Percentiles rank a stretch among this genome's conserved stretches.
Evolutionary conservation across 257 asterid genomes (phyloP).

Genomic region (Nicotiana benthamiana): DNA sequence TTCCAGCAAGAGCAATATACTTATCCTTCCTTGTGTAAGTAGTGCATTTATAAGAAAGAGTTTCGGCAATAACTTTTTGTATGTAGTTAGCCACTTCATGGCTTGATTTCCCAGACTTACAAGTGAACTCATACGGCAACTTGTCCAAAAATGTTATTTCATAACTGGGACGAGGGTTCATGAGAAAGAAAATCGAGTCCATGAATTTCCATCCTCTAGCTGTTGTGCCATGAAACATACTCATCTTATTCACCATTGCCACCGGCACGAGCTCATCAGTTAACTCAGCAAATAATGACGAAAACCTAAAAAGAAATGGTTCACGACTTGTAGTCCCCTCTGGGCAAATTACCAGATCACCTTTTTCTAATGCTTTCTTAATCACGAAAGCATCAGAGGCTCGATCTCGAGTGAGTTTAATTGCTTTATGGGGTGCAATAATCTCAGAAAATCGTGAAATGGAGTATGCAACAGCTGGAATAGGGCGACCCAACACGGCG

Average conservation of each 20-base stretch:
- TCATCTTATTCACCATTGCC: conserved; percentile 32
- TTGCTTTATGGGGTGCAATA: conserved; percentile 53
- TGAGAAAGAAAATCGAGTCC: conserved; percentile 30
- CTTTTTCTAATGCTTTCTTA: conserved; percentile 19
- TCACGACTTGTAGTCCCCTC: conserved; percentile 40
- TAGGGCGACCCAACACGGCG: conserved; percentile 54
- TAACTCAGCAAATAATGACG: conserved; percentile 29
- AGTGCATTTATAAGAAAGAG: conserved; percentile 29
- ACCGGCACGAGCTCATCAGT: conserved; percentile 31
- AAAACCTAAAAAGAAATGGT: conserved; percentile 29
- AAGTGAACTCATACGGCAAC: conserved; percentile 22
- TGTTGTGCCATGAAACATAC: conserved; percentile 36
- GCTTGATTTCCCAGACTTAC: conserved; percentile 24
- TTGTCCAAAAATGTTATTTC: conserved; percentile 31
- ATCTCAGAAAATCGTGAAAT: conserved; percentile 63
- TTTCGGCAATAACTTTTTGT: conserved; percentile 30
- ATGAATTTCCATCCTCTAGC: conserved; percentile 39
- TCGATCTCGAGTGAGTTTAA: conserved; percentile 25
- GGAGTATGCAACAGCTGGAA: conserved; percentile 63
- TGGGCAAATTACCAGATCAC: conserved; percentile 31
- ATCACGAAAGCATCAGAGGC: conserved; percentile 27
- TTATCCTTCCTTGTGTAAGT: conserved; percentile 31
- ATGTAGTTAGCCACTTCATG: conserved; percentile 33
- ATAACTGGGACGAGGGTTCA: conserved; percentile 32
- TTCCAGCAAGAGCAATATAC: conserved; percentile 35